Evolutionary conservation across 192 early-diverging fungal species (phyloP).

Genomic region (Tieghemiomyces parasiticus): DNA sequence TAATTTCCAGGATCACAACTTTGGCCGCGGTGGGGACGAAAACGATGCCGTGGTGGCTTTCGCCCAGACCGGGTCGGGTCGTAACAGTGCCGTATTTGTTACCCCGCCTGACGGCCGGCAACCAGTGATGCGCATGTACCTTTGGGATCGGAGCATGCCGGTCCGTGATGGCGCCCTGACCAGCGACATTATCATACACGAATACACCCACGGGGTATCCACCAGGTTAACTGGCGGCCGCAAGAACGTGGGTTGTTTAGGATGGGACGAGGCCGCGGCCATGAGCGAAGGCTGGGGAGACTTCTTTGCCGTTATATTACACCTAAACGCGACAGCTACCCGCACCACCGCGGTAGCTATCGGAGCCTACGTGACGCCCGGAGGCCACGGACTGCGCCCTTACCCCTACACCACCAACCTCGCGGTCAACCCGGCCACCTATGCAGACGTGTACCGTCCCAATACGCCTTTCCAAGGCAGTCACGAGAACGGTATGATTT

Average conservation of each 20-base stretch:
- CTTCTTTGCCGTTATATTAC: conserved; percentile 60
- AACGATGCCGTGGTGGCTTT: conserved; percentile 76
- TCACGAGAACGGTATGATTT: conserved; percentile 83
- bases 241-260: conserved; percentile 73
- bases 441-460: conserved; percentile 49
- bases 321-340: conserved; percentile 34
- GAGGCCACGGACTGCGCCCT: conserved; percentile 19
- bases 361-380: conserved; percentile 34
- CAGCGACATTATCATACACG: conserved; percentile 86
- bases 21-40: conserved; percentile 55
- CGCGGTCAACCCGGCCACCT: conserved; percentile 68
- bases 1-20: conserved; percentile 89
- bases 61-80: conserved; percentile 79
- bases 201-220: conserved; percentile 87
- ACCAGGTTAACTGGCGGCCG: conserved; percentile 85
- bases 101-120: conserved; percentile 87
- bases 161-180: conserved; percentile 76
- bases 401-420: conserved; percentile 59
- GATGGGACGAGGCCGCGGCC: conserved; percentile 72
- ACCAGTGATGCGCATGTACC: conserved; percentile 85
- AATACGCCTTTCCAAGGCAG: conserved; percentile 62
- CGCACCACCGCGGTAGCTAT: conserved; percentile 35
- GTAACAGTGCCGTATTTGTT: conserved; percentile 90
- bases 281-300: conserved; percentile 98
- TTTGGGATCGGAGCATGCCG: conserved; percentile 63